Conservation (phyloP, 2,329 filamentous ascomycete species). For the Scedosporium minutisporum region DNA sequence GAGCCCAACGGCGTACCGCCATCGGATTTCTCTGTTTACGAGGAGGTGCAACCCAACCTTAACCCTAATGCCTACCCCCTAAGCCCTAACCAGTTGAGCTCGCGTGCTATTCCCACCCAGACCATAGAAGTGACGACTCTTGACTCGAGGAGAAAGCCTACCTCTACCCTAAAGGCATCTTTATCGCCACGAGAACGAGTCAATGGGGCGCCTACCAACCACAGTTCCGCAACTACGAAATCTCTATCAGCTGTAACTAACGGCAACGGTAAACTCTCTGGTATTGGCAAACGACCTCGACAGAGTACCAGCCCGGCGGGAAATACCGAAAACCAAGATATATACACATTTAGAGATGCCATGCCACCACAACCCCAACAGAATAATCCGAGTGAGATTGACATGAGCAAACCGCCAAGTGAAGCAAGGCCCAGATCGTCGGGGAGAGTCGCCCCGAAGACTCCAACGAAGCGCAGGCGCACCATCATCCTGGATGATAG, state of each 20-base stretch:
- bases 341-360: neutral
- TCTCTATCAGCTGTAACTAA: too few species aligned
- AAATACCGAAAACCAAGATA: too few species aligned
- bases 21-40: neutral
- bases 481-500: neutral
- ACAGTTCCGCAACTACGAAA: too few species aligned
- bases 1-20: neutral
- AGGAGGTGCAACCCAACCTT: neutral
- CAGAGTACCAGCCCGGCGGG: too few species aligned
- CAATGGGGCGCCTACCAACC: too few species aligned
- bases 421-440: neutral
- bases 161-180: neutral
- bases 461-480: neutral
- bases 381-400: neutral
- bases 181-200: neutral
- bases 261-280: too few species aligned
- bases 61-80: neutral
- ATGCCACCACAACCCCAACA: neutral
- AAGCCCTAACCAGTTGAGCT: neutral
- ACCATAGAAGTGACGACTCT: neutral
- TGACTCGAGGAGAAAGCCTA: neutral
- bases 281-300: too few species aligned
- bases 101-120: neutral
- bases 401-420: neutral
- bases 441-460: neutral